A percentile compares a stretch with the other conserved stretches of the same genome.
Conservation (phyloP, 371 early-diverging fungal genomes). For the Basidiobolus heterosporus region DNA sequence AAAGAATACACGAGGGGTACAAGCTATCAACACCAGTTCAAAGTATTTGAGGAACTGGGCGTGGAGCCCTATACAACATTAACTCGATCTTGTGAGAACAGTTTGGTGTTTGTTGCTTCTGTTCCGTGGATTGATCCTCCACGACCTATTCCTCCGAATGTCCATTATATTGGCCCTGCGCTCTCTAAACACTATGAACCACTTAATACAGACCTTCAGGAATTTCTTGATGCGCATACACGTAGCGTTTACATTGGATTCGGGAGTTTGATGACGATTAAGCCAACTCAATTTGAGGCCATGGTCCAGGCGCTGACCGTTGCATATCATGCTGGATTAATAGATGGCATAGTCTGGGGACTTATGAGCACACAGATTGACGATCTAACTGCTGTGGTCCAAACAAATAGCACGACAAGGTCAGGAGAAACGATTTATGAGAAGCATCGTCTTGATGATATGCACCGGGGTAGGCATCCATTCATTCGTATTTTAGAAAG, state of each 20-base stretch:
- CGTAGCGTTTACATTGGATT: neutral
- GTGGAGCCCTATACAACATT: neutral
- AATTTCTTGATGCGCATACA: neutral
- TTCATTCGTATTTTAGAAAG: neutral
- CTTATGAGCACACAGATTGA: neutral
- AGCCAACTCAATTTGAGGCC: neutral
- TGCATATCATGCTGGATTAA: neutral
- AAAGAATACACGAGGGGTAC: neutral
- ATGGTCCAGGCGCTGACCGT: neutral
- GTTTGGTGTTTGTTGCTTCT: neutral
- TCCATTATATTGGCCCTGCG: conserved; percentile 1
- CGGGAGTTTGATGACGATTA: neutral
- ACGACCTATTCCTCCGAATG: neutral
- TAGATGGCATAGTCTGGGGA: conserved; percentile 5
- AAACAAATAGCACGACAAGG: neutral
- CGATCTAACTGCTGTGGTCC: neutral
- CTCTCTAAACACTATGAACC: neutral
- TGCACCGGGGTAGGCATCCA: neutral
- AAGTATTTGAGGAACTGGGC: neutral
- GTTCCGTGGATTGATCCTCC: neutral
- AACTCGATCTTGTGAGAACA: neutral
- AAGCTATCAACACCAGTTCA: neutral
- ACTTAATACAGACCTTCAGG: neutral
- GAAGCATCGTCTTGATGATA: neutral
- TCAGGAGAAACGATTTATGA: neutral